A percentile compares a stretch with the other conserved stretches of the same genome.
Conservation (phyloP, 306 rosid species). For the Quercus parvula region DNA sequence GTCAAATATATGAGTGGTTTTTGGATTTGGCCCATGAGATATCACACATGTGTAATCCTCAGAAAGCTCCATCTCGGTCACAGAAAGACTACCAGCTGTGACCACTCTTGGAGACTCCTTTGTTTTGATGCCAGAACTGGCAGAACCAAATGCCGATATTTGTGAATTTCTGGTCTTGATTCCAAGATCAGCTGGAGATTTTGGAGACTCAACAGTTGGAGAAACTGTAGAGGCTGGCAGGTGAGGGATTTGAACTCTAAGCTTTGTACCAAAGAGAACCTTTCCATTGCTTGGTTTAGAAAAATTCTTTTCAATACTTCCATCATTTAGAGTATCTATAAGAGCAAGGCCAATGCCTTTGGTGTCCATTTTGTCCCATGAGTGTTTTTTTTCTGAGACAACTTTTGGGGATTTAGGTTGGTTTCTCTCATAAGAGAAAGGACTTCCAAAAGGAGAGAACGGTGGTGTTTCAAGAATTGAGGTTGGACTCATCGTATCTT, state of each 20-base stretch:
- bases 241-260: conserved; percentile 61
- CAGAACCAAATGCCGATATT: conserved; percentile 19
- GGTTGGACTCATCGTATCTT: conserved; percentile 61
- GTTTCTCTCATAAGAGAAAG: conserved; percentile 32
- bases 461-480: conserved; percentile 64
- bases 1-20: conserved; percentile 75
- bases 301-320: conserved; percentile 6
- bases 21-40: conserved; percentile 70
- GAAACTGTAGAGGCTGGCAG: conserved; percentile 15
- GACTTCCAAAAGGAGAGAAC: conserved; percentile 36
- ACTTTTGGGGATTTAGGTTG: conserved; percentile 33
- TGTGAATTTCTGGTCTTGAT: conserved; percentile 23
- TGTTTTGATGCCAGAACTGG: conserved; percentile 27
- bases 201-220: conserved; percentile 18
- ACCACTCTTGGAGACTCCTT: conserved; percentile 13
- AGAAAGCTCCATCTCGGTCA: conserved; percentile 70
- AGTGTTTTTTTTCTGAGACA: conserved; percentile 35
- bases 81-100: conserved; percentile 23
- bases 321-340: conserved; percentile 45
- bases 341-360: conserved; percentile 69
- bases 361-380: conserved; percentile 33
- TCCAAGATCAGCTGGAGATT: conserved; percentile 29
- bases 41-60: conserved; percentile 89
- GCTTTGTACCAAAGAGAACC: conserved; percentile 55
- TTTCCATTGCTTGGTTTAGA: conserved; percentile 22